Base-by-base conservation (phyloP, 2,329 filamentous ascomycete genomes). In the Fusarium guadeloupense region DNA sequence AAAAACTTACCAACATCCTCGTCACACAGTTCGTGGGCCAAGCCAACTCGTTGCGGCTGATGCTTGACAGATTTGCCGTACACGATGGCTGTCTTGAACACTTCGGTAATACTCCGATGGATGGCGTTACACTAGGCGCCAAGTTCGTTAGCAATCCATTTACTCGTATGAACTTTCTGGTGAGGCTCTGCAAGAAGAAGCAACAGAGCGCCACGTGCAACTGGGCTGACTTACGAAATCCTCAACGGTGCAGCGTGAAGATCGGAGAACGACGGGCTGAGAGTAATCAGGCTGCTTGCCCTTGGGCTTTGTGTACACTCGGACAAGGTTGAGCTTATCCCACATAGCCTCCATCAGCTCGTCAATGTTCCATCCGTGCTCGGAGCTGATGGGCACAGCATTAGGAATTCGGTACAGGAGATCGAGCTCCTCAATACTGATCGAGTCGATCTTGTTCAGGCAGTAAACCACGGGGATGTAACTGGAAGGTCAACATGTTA, bases 401-500 rank as follows among this genome's bases (percentile, higher is more conserved):
- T 98, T 96, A 42, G 95, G 95, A 67, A 99, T 99, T 35, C 94
- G 89, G 79, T 99, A 98, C 23, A 99, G 83, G 59, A 99, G 81
- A 77, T 99, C 95, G 59, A 99, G 84, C 78, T 99, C 95, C 78
- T 99, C 94, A 69, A 99, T 98, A 45, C 92, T 94, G 75, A 99
- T 98, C 50, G 93, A 88, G 78, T 99, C 95, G 69, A 99, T 99
- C 83, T 99, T 99, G 85, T 99, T 99, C 71, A 99, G 84, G 35
- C 96, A 95, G 79, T 99, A 99, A 49, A 99, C 92, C 64, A 98
- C 95, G n/a, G 95, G 95, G 66, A 99, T 98, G 76, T 99, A 99
- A 75, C 91, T 93, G 30, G 16, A n/a, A 20, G 37, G 43, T 34
- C 30, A 20, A 31, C 37, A 31, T 14, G 59, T 69, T 55, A 68